Evolutionary conservation across 1,284 basidiomycete genomes (phyloP).

Genomic region (Rhodotorula sp.): DNA sequence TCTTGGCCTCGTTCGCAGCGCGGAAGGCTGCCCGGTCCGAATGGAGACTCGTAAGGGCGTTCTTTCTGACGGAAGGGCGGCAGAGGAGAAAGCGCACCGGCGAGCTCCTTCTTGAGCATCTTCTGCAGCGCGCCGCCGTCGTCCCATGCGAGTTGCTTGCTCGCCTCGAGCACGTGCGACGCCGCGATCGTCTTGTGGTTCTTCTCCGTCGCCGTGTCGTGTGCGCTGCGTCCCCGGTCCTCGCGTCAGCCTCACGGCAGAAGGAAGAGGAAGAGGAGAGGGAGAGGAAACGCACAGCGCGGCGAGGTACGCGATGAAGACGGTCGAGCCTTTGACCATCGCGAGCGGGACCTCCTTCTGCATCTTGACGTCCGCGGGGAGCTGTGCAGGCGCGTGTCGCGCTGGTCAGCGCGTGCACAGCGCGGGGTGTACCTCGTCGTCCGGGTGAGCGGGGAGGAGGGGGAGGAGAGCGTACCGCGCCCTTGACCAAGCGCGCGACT

Average conservation of each 20-base stretch:
- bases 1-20: constrained; percentile 43
- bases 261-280: neutral
- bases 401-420: neutral
- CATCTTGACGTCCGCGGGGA: constrained; percentile 32
- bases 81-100: constrained; percentile 17
- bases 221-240: constrained; percentile 20
- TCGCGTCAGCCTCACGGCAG: neutral
- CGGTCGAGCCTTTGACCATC: constrained; percentile 41
- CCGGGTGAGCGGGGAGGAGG: no score
- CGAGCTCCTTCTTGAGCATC: constrained; percentile 33
- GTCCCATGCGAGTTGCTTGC: constrained; percentile 42
- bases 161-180: constrained; percentile 41
- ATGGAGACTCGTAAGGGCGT: neutral
- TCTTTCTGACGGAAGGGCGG: neutral
- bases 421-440: neutral
- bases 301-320: constrained; percentile 46
- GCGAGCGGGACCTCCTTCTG: constrained; percentile 44
- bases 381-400: neutral
- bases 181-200: constrained; percentile 44
- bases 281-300: constrained; percentile 38
- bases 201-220: constrained; percentile 38
- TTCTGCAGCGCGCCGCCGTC: constrained; percentile 33
- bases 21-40: constrained; percentile 2
- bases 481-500: constrained; percentile 33
- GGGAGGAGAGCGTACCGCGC: constrained; percentile 6